phyloP scores from a whole-genome alignment of 345 rosid genomes.

The Rhodamnia rubescens region DNA sequence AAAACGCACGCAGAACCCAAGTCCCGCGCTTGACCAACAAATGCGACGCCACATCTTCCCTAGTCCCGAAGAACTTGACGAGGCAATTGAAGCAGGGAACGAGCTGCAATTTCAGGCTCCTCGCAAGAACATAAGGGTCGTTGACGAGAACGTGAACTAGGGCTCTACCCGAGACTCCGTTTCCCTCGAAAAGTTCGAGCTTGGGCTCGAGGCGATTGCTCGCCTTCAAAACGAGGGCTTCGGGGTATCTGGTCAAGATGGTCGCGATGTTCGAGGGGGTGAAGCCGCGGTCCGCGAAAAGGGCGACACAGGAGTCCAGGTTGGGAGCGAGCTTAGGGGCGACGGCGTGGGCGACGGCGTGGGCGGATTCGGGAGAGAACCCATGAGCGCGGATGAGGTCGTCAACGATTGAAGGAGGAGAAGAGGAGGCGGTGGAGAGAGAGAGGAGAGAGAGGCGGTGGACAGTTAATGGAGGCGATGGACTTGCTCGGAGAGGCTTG shows the following conservation, averaged over 20 bases:
- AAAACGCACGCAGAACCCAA: constrained; percentile 1
- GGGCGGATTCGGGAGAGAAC: constrained; percentile 3
- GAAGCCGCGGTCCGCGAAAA: constrained; percentile 2
- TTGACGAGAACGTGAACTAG: neutral
- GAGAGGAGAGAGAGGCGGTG: neutral
- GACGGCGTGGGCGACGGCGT: neutral
- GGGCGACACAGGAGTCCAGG: neutral
- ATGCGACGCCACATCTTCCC: neutral
- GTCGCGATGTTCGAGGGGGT: neutral
- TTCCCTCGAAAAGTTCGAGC: neutral
- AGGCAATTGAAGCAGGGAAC: constrained; percentile 1
- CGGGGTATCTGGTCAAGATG: constrained; percentile 1
- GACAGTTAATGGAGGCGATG: neutral
- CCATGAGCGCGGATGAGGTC: neutral
- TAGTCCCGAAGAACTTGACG: neutral
- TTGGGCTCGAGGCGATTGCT: constrained; percentile 3
- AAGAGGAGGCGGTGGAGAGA: neutral
- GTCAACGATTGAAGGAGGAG: neutral
- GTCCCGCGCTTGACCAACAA: constrained; percentile 1
- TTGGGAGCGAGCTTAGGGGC: neutral
- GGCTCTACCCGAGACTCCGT: neutral
- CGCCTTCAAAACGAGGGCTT: neutral
- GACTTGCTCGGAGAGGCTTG: neutral
- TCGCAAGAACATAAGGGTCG: neutral
- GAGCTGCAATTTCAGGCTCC: neutral